phyloP scores from a whole-genome alignment of 2,329 filamentous ascomycete genomes.

The Exophiala dermatitidis region DNA sequence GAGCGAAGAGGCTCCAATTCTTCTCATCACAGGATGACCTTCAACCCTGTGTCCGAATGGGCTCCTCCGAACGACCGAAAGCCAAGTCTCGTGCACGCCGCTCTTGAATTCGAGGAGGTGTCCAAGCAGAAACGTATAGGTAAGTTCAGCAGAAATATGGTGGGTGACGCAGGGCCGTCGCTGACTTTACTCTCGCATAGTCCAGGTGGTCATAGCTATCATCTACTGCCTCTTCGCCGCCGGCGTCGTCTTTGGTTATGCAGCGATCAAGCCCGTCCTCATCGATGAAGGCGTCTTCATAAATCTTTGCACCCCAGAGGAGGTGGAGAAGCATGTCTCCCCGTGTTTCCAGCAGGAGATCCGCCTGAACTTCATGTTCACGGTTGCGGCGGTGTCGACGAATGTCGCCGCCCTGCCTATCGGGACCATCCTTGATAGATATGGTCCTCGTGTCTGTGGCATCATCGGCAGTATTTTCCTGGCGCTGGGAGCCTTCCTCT shows the following conservation, averaged over 20 bases:
- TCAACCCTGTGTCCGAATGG: slow-evolving; percentile 40
- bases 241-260: slow-evolving; percentile 77
- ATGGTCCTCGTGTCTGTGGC: slow-evolving; percentile 69
- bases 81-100: slow-evolving; percentile 20
- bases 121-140: slow-evolving; percentile 46
- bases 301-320: slow-evolving; percentile 53
- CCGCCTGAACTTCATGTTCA: slow-evolving; percentile 83
- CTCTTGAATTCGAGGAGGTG: slow-evolving; percentile 38
- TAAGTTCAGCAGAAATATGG: slow-evolving; percentile 31
- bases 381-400: slow-evolving; percentile 75
- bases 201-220: slow-evolving; percentile 62
- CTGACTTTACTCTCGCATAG: slow-evolving; percentile 37
- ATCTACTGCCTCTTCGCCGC: slow-evolving; percentile 70
- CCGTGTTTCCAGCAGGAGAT: slow-evolving; percentile 55
- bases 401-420: slow-evolving; percentile 82
- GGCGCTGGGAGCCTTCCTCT: slow-evolving; percentile 60
- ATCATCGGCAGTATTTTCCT: slow-evolving; percentile 64
- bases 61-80: slow-evolving; percentile 30
- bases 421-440: slow-evolving; percentile 75
- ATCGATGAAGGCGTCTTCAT: slow-evolving; percentile 65
- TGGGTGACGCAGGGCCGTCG: background rate
- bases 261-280: slow-evolving; percentile 73
- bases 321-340: slow-evolving; percentile 43
- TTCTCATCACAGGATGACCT: slow-evolving; percentile 35
- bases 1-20: slow-evolving; percentile 30